Evolutionary conservation across 768 basidiomycete species (phyloP).

Genomic region (Candolleomyces eurysporus): DNA sequence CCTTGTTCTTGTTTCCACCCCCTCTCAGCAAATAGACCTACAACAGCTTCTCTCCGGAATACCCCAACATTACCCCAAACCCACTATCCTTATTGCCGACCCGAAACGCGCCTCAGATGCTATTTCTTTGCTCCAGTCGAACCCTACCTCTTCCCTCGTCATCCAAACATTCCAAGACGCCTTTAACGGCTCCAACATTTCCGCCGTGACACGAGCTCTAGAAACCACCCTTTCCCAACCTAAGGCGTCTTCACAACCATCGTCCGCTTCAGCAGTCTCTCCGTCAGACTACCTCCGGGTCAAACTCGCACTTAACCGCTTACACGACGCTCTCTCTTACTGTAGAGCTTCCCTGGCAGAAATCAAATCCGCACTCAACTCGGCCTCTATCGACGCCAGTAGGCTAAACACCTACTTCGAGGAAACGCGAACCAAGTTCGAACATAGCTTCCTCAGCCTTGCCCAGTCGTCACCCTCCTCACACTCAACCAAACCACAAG

Average conservation of each 20-base stretch:
- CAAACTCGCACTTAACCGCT: conserved; percentile 35
- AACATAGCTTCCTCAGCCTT: conserved; percentile 37
- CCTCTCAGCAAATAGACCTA: conserved; percentile 9
- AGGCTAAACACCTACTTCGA: conserved; percentile 37
- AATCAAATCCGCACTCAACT: conserved; percentile 32
- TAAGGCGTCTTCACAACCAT: conserved; percentile 3
- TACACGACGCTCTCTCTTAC: conserved; percentile 38
- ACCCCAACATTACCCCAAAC: conserved; percentile 15
- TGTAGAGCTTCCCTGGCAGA: conserved; percentile 29
- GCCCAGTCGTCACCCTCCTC: not conserved
- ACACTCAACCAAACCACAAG: not conserved
- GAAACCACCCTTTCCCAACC: conserved; percentile 17
- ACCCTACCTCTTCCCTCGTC: conserved; percentile 41
- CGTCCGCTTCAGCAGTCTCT: not conserved
- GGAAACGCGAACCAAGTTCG: conserved; percentile 33
- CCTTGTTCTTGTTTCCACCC: conserved; percentile 28
- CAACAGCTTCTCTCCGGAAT: conserved; percentile 19
- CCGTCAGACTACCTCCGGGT: conserved; percentile 27
- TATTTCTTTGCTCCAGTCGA: conserved; percentile 43
- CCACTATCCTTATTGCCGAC: conserved; percentile 47
- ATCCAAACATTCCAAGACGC: conserved; percentile 68
- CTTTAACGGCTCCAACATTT: conserved; percentile 57
- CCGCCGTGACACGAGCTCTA: conserved; percentile 44
- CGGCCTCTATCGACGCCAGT: conserved; percentile 31
- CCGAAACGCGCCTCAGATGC: conserved; percentile 58